These are phyloP conservation scores for Dactylellina parvicollis DNA, from an alignment of 2,329 filamentous ascomycete genomes.

Conservation along the genomic window DNA sequence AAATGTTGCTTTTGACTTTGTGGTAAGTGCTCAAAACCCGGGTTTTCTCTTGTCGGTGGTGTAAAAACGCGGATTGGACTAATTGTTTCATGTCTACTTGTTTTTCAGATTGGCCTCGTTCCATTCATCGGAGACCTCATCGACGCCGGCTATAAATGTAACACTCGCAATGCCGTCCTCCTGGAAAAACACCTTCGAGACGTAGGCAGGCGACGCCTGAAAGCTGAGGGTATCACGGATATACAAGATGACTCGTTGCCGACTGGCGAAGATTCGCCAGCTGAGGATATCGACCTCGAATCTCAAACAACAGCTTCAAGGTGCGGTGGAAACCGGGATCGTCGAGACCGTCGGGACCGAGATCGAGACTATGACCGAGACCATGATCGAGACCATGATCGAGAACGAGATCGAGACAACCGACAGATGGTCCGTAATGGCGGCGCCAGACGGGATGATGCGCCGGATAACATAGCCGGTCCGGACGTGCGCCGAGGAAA, in stretches of 20 bases:
- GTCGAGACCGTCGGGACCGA: constrained; percentile 16
- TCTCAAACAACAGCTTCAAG: constrained; percentile 21
- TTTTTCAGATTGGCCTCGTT: constrained; percentile 70
- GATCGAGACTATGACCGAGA: not conserved
- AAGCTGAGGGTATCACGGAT: constrained; percentile 29
- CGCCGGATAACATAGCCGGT: not conserved
- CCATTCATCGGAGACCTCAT: constrained; percentile 79
- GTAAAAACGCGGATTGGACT: not conserved
- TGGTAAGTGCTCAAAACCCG: constrained; percentile 57
- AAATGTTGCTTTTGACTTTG: constrained; percentile 79
- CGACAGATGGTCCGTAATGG: constrained; percentile 2
- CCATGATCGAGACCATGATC: not conserved
- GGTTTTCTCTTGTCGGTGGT: no score
- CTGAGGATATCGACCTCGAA: constrained; percentile 46
- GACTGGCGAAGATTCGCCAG: constrained; percentile 21
- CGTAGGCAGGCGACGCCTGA: constrained; percentile 68
- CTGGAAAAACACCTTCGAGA: constrained; percentile 75
- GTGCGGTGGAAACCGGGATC: constrained; percentile 20
- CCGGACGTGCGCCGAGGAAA: constrained; percentile 6
- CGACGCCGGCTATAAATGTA: constrained; percentile 75
- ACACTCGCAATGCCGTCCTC: constrained; percentile 77
- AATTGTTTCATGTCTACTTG: not conserved
- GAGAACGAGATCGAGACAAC: no score
- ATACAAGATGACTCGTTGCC: constrained; percentile 31
- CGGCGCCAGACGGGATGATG: constrained; percentile 9